phyloP scores from a whole-genome alignment of 2,329 filamentous ascomycete species.

The Lachnellula hyalina region DNA sequence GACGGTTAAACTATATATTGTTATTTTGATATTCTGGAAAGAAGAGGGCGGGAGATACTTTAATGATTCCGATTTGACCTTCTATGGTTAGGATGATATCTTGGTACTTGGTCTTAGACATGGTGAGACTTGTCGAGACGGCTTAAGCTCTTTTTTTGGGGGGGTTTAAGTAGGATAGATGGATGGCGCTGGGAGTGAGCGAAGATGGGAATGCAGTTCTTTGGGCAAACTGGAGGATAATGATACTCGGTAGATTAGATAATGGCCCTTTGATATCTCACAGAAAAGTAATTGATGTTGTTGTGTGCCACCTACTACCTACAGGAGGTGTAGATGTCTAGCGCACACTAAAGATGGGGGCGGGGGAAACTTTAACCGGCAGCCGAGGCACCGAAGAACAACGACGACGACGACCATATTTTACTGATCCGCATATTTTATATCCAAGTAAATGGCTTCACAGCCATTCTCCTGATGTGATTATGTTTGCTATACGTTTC shows the following conservation, averaged over 20 bases:
- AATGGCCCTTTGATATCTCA: too few species aligned
- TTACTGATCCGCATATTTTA: too few species aligned
- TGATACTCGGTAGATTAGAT: too few species aligned
- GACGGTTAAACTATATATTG: conserved; percentile 39
- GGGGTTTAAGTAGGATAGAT: too few species aligned
- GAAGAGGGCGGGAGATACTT: conserved; percentile 23
- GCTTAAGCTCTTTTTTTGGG: too few species aligned
- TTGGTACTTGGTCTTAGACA: conserved; percentile 26
- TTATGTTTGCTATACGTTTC: background rate
- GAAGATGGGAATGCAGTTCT: background rate
- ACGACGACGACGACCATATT: too few species aligned
- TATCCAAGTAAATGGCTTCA: too few species aligned
- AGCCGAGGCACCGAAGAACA: background rate
- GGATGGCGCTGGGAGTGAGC: too few species aligned
- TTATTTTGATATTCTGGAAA: background rate
- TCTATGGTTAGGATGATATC: conserved; percentile 39
- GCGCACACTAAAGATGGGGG: background rate
- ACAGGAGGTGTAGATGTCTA: background rate
- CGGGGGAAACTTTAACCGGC: background rate
- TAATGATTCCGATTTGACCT: conserved; percentile 39
- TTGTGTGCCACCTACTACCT: too few species aligned
- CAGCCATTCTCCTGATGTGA: too few species aligned
- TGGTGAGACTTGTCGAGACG: background rate
- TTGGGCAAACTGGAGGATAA: background rate
- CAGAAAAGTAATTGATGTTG: too few species aligned